phyloP scores from a whole-genome alignment of 768 basidiomycete species.

The Boletus coccyginus region DNA sequence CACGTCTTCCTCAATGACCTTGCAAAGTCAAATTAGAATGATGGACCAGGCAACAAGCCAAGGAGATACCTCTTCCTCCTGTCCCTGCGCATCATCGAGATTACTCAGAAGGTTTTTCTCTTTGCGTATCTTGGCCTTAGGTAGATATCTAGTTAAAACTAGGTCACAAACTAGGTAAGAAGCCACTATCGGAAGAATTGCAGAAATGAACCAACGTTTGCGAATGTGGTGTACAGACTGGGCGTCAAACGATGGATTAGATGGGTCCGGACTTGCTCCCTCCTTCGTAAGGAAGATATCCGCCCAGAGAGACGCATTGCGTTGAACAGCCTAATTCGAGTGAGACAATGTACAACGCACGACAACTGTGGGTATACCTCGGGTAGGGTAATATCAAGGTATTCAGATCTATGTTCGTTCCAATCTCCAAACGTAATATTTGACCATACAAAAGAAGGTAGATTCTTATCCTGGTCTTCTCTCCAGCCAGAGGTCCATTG shows the following conservation, averaged over 20 bases:
- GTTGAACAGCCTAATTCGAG: conserved; percentile 58
- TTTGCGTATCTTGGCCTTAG: conserved; percentile 69
- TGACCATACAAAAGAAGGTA: conserved; percentile 74
- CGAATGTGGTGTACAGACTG: conserved; percentile 65
- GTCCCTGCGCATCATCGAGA: conserved; percentile 39
- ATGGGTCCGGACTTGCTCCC: conserved; percentile 63
- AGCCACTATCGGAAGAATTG: neutral
- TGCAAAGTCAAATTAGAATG: conserved; percentile 9
- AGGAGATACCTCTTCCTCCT: conserved; percentile 51
- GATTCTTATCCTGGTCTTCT: conserved; percentile 43
- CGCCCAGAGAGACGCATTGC: conserved; percentile 80
- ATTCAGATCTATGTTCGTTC: conserved; percentile 54
- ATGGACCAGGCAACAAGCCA: neutral
- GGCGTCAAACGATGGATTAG: conserved; percentile 49
- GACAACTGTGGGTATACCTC: conserved; percentile 39
- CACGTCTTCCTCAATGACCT: conserved; percentile 45
- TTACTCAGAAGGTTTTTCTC: conserved; percentile 72
- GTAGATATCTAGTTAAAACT: conserved; percentile 88
- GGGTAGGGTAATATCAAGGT: conserved; percentile 65
- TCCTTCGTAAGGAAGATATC: conserved; percentile 75
- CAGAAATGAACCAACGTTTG: conserved; percentile 54
- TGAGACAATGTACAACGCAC: conserved; percentile 4
- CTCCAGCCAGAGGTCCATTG: conserved; percentile 51
- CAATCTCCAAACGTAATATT: conserved; percentile 79
- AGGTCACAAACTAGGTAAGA: conserved; percentile 1